Percentiles rank a stretch among this genome's conserved stretches.
Evolutionary conservation across 805 yeast species (phyloP).

Genomic region (Cyberlindnera galapagoensis): DNA sequence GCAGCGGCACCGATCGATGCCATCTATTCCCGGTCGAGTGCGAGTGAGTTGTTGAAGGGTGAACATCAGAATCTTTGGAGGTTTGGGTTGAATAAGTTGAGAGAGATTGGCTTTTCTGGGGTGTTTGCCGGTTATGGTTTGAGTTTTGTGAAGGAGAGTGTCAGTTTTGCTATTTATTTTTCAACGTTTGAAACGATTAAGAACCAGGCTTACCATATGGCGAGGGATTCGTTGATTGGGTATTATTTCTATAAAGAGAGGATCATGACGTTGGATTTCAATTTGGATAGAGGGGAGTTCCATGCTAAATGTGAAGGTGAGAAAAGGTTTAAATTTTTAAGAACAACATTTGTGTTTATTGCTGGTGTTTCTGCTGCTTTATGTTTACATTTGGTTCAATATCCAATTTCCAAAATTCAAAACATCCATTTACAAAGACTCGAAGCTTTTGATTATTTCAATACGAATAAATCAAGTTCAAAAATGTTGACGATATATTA

Average conservation of each 20-base stretch:
- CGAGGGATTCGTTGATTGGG: constrained; percentile 38
- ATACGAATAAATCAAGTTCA: constrained; percentile 17
- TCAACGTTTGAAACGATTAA: constrained; percentile 74
- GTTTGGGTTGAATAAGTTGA: constrained; percentile 62
- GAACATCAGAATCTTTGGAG: constrained; percentile 68
- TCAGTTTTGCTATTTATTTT: constrained; percentile 82
- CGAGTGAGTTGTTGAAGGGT: constrained; percentile 65
- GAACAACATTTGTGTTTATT: constrained; percentile 60
- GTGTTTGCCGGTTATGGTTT: constrained; percentile 88
- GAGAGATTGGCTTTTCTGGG: constrained; percentile 71
- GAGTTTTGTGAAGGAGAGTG: constrained; percentile 68
- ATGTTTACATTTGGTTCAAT: constrained; percentile 69
- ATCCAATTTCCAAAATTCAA: constrained; percentile 77
- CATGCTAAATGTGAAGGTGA: constrained; percentile 23
- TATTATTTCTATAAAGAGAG: constrained; percentile 35
- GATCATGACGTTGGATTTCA: constrained; percentile 22
- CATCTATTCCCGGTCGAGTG: constrained; percentile 71
- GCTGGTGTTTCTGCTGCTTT: constrained; percentile 90
- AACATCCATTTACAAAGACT: constrained; percentile 70
- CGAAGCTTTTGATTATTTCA: constrained; percentile 69
- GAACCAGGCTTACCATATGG: constrained; percentile 51
- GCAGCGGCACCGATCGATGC: constrained; percentile 95
- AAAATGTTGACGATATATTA: constrained; percentile 42
- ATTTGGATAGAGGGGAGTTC: constrained; percentile 17
- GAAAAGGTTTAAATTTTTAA: constrained; percentile 38